These are phyloP conservation scores for Mortierella sp. DNA, from an alignment of 371 early-diverging fungal genomes.

Conservation along the genomic window DNA sequence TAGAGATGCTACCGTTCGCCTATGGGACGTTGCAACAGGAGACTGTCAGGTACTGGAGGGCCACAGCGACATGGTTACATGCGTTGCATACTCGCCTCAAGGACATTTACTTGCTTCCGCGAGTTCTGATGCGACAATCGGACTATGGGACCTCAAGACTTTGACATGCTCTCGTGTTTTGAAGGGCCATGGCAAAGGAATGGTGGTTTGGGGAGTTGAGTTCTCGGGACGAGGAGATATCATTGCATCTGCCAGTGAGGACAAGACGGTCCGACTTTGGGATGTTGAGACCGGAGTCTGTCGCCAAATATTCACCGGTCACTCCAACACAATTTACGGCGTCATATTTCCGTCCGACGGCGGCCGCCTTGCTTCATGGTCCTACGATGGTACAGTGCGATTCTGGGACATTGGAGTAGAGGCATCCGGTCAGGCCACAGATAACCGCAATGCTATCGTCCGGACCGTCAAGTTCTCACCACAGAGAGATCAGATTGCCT, in stretches of 20 bases:
- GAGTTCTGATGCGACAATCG: neutral
- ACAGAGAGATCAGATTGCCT: conserved; percentile 1
- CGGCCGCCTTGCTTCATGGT: neutral
- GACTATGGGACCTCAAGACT: conserved; percentile 8
- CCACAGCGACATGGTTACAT: neutral
- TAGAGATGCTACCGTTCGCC: conserved; percentile 1
- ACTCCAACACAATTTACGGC: neutral
- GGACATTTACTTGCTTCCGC: conserved; percentile 1
- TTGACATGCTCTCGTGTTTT: neutral
- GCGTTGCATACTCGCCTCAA: conserved; percentile 6
- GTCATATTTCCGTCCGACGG: conserved; percentile 5
- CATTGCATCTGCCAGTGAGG: conserved; percentile 4
- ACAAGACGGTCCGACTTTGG: conserved; percentile 4
- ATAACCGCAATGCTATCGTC: neutral
- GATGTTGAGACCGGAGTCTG: neutral
- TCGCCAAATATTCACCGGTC: neutral
- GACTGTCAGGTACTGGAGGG: neutral
- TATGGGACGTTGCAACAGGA: conserved; percentile 1
- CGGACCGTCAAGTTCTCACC: conserved; percentile 5
- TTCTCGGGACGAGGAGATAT: neutral
- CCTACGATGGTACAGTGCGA: conserved; percentile 3
- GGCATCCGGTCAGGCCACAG: neutral
- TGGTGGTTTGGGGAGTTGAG: conserved; percentile 5
- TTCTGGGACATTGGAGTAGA: conserved; percentile 3
- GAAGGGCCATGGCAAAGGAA: neutral